Percentiles rank a stretch among this genome's conserved stretches.
These are phyloP conservation scores for Chlorella sorokiniana DNA, from an alignment of 139 green algal species.

Conservation along the genomic window DNA sequence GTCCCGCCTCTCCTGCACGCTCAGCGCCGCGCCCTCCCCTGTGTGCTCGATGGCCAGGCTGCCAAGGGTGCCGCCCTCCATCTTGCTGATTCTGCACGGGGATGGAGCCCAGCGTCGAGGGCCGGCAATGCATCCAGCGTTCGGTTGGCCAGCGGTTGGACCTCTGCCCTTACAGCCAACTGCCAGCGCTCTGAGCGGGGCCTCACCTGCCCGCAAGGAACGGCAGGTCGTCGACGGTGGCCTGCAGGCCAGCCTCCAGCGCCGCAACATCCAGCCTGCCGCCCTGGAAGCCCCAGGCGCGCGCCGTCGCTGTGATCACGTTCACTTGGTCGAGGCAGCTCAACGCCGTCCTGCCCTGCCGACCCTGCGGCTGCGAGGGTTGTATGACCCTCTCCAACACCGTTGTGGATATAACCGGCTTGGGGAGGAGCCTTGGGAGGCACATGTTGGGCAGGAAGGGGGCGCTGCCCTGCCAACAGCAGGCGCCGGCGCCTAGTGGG, in stretches of 20 bases:
- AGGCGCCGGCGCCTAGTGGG: too few relatives aligned
- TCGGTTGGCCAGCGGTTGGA: not conserved
- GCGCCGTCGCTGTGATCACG: not conserved
- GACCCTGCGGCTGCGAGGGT: not conserved
- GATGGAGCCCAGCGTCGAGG: not conserved
- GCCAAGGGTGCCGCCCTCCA: not conserved
- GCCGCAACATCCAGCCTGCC: not conserved
- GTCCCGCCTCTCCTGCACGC: not conserved
- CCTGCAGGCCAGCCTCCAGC: not conserved
- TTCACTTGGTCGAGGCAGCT: not conserved
- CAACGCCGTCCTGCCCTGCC: not conserved
- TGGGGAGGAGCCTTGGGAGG: too few relatives aligned
- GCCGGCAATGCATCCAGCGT: not conserved
- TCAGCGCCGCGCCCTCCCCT: not conserved
- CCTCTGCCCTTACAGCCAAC: not conserved
- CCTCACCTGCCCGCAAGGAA: constrained; percentile 16
- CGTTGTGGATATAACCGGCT: not conserved
- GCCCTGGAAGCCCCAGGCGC: not conserved
- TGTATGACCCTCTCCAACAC: not conserved
- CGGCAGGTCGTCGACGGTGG: not conserved
- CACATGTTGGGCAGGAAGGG: too few relatives aligned
- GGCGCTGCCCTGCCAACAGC: too few relatives aligned
- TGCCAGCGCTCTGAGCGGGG: not conserved
- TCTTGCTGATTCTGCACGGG: not conserved
- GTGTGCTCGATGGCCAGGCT: constrained; percentile 14